Conservation (phyloP, 768 basidiomycete species). For the Termitomyces sp. region DNA sequence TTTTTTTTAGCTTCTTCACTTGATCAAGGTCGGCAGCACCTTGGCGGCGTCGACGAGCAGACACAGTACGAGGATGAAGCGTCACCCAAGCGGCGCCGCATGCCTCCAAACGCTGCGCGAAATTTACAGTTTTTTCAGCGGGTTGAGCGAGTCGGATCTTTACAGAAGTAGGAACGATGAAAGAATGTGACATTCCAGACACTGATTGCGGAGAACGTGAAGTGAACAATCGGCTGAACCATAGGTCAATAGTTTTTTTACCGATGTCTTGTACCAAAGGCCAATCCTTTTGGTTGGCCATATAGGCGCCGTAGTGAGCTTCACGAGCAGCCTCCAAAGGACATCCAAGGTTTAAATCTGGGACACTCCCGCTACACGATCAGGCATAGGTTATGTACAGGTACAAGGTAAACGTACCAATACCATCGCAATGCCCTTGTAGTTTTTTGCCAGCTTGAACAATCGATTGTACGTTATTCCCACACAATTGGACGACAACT, state of each 20-base stretch:
- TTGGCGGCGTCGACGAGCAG: slow-evolving; percentile 62
- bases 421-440: slow-evolving; percentile 58
- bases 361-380: slow-evolving; percentile 10
- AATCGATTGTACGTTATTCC: slow-evolving; percentile 59
- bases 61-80: slow-evolving; percentile 70
- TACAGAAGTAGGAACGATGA: slow-evolving; percentile 58
- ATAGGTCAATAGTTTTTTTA: slow-evolving; percentile 20
- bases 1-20: slow-evolving; percentile 50
- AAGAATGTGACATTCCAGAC: slow-evolving; percentile 55
- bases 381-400: neutral
- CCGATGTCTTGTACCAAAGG: slow-evolving; percentile 61
- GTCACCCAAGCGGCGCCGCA: slow-evolving; percentile 68
- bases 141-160: slow-evolving; percentile 63
- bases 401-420: slow-evolving; percentile 41
- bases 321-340: slow-evolving; percentile 67
- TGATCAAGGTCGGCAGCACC: slow-evolving; percentile 65
- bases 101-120: slow-evolving; percentile 56
- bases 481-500: slow-evolving; percentile 70
- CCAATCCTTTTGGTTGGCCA: slow-evolving; percentile 73
- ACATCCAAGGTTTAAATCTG: slow-evolving; percentile 81
- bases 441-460: slow-evolving; percentile 58
- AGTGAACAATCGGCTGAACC: neutral
- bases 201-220: slow-evolving; percentile 33
- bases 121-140: slow-evolving; percentile 43
- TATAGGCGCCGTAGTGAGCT: slow-evolving; percentile 69